Percentiles rank a stretch among this genome's conserved stretches.
phyloP scores from a whole-genome alignment of 176 grass and related monocot species.

The Puya raimondii region DNA sequence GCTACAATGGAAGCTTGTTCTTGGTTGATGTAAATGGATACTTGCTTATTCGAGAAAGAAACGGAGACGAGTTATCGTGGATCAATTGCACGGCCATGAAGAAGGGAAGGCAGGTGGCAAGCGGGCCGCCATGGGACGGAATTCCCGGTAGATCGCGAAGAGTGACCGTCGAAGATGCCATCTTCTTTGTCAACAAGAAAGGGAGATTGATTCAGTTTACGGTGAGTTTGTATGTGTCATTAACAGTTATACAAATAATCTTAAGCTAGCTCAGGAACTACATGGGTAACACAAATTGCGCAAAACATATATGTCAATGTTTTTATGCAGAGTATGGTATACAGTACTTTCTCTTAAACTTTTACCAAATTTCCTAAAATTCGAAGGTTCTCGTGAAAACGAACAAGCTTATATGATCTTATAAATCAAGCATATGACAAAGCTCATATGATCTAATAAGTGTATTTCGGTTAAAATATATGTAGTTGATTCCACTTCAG shows the following conservation, averaged over 20 bases:
- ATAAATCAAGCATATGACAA: too few relatives aligned
- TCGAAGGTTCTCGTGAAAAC: too few relatives aligned
- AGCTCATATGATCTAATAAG: too few relatives aligned
- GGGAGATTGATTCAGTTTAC: conserved; percentile 75
- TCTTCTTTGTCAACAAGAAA: conserved; percentile 90
- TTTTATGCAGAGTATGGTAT: too few relatives aligned
- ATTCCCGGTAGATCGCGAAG: conserved; percentile 40
- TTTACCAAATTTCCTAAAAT: too few relatives aligned
- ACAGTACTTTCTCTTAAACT: too few relatives aligned
- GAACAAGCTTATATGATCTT: too few relatives aligned
- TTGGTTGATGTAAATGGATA: conserved; percentile 64
- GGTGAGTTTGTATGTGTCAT: conserved; percentile 10
- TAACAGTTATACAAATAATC: conserved; percentile 19
- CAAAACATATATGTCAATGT: too few relatives aligned
- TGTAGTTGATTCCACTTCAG: too few relatives aligned
- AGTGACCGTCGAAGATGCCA: conserved; percentile 51
- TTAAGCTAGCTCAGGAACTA: too few relatives aligned
- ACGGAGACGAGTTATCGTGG: conserved; percentile 62
- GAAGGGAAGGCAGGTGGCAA: conserved; percentile 59
- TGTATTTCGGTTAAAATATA: too few relatives aligned
- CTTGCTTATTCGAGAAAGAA: conserved; percentile 89
- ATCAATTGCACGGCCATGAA: conserved; percentile 91
- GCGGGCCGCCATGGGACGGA: conserved; percentile 87
- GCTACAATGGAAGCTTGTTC: conserved; percentile 90
- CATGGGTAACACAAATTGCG: too few relatives aligned